Percentiles rank a stretch among this genome's conserved stretches.
These are phyloP conservation scores for Handroanthus guayacan DNA, from an alignment of 257 asterid species.

Conservation along the genomic window DNA sequence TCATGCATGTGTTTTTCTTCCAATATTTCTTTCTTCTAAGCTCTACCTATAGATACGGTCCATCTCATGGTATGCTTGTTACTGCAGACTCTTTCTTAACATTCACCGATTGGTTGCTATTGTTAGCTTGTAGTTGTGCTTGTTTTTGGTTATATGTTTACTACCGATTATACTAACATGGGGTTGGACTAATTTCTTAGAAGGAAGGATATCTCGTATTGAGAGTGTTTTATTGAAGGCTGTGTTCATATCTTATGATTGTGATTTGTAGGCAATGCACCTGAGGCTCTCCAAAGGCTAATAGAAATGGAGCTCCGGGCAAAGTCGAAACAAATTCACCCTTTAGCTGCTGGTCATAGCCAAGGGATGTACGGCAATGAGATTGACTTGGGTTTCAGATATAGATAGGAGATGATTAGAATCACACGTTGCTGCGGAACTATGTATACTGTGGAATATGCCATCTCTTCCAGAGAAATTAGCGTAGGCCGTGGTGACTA, in stretches of 20 bases:
- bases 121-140: conserved; percentile 2
- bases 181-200: background rate
- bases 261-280: conserved; percentile 52
- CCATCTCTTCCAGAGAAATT: background rate
- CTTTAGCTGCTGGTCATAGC: conserved; percentile 52
- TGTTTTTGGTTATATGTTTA: background rate
- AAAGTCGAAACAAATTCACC: conserved; percentile 68
- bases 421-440: conserved; percentile 24
- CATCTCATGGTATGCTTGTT: background rate
- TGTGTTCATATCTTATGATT: background rate
- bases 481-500: background rate
- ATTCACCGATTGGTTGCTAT: background rate
- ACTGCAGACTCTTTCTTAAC: background rate
- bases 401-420: conserved; percentile 45
- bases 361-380: conserved; percentile 68
- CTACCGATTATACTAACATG: background rate
- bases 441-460: conserved; percentile 22
- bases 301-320: conserved; percentile 79
- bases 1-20: background rate
- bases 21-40: background rate
- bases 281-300: conserved; percentile 81
- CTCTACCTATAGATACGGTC: background rate
- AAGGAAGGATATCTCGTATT: background rate
- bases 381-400: conserved; percentile 65
- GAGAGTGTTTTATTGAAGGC: no score